Evolutionary conservation across 2,329 filamentous ascomycete genomes (phyloP).

Genomic region (Nothomitra cinnamomea): DNA sequence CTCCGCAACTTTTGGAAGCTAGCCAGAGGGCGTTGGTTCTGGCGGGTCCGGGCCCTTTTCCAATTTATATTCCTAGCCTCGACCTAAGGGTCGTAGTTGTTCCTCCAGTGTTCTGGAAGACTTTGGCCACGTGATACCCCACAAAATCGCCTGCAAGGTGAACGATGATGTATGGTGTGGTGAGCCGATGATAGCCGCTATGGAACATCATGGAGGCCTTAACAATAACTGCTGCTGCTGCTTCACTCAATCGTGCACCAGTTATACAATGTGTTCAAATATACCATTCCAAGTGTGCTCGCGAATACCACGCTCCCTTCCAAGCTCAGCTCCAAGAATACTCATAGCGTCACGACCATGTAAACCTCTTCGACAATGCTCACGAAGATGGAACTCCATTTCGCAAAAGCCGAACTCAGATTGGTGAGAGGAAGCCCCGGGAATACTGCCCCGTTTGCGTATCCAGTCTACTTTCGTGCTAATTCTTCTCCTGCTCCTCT

Average conservation of each 20-base stretch:
- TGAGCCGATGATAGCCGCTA: conserved; percentile 1
- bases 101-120: neutral
- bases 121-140: neutral
- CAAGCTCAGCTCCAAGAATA: neutral
- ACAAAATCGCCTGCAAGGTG: neutral
- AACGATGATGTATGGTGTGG: neutral
- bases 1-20: too few species aligned
- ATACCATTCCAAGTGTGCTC: neutral
- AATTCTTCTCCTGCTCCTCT: neutral
- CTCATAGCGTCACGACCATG: neutral
- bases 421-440: neutral
- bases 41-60: too few species aligned
- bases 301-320: neutral
- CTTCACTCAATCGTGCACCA: neutral
- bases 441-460: too few species aligned
- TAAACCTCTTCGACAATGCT: neutral
- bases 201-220: neutral
- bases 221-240: neutral
- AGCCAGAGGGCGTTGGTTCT: too few species aligned
- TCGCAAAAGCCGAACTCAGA: conserved; percentile 6
- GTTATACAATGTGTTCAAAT: neutral
- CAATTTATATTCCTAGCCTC: too few species aligned
- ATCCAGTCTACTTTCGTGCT: neutral
- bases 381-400: conserved; percentile 7
- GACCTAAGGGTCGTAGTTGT: too few species aligned